phyloP scores from a whole-genome alignment of 2,329 filamentous ascomycete species.

The Clonostachys rhizophaga region DNA sequence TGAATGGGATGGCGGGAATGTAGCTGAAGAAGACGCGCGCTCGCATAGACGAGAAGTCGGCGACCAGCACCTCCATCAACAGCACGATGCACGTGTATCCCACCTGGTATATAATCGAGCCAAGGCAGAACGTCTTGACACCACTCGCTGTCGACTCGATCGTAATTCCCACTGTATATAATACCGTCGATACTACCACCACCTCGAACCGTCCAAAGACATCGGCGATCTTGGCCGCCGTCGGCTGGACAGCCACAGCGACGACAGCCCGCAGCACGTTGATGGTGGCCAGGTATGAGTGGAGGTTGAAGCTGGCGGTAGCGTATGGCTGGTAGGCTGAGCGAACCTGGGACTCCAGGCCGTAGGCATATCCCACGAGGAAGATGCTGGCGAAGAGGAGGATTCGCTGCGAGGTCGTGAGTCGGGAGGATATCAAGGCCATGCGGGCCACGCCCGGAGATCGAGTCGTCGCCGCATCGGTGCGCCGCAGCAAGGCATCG shows the following conservation, averaged over 20 bases:
- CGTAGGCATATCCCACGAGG: constrained; percentile 55
- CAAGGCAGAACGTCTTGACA: constrained; percentile 45
- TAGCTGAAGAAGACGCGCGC: constrained; percentile 59
- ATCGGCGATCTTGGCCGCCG: constrained; percentile 58
- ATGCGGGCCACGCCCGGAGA: constrained; percentile 43
- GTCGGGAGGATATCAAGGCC: constrained; percentile 39
- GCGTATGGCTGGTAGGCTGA: constrained; percentile 50
- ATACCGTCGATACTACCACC: constrained; percentile 46
- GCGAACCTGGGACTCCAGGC: constrained; percentile 48
- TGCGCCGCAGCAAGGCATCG: no score
- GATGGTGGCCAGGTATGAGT: constrained; percentile 54
- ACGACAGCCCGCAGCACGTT: constrained; percentile 54
- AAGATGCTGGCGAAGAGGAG: constrained; percentile 53
- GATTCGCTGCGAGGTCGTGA: constrained; percentile 38
- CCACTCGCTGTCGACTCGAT: constrained; percentile 44
- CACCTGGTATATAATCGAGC: constrained; percentile 51
- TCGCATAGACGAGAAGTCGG: constrained; percentile 54
- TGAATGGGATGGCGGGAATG: constrained; percentile 52
- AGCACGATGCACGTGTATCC: constrained; percentile 55
- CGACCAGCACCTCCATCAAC: constrained; percentile 56
- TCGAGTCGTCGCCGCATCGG: no score
- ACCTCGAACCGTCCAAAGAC: constrained; percentile 59
- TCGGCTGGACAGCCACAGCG: constrained; percentile 52
- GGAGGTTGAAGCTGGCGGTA: constrained; percentile 41
- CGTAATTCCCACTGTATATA: constrained; percentile 50